Evolutionary conservation across 179 eudicot genomes (phyloP).

Genomic region (Carnegiea gigantea): DNA sequence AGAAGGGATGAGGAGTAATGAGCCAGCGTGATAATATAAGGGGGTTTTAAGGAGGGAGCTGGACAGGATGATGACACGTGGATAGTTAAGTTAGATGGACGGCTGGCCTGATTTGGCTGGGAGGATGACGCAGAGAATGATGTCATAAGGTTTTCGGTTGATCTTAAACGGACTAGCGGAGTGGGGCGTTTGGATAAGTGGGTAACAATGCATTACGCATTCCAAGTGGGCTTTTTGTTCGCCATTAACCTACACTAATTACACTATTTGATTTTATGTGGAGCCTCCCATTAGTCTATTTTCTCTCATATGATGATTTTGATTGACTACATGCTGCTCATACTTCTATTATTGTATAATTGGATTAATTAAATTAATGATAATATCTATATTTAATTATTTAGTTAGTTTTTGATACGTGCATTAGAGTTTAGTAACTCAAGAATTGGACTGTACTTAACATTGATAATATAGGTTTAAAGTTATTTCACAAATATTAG

Average conservation of each 20-base stretch:
- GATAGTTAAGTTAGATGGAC: background rate
- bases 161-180: background rate
- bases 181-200: background rate
- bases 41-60: background rate
- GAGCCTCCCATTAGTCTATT: background rate
- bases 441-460: no score
- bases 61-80: constrained; percentile 28
- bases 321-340: no score
- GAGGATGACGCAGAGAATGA: constrained; percentile 29
- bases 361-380: no score
- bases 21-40: constrained; percentile 28
- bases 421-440: no score
- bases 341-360: no score
- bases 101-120: constrained; percentile 5
- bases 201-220: constrained; percentile 1
- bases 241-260: background rate
- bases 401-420: no score
- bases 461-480: no score
- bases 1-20: constrained; percentile 26
- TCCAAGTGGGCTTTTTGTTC: background rate
- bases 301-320: background rate
- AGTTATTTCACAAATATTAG: no score
- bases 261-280: background rate
- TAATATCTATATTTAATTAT: no score
- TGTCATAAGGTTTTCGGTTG: background rate